phyloP scores from a whole-genome alignment of 805 yeast genomes.

The Starmera dryadoides region DNA sequence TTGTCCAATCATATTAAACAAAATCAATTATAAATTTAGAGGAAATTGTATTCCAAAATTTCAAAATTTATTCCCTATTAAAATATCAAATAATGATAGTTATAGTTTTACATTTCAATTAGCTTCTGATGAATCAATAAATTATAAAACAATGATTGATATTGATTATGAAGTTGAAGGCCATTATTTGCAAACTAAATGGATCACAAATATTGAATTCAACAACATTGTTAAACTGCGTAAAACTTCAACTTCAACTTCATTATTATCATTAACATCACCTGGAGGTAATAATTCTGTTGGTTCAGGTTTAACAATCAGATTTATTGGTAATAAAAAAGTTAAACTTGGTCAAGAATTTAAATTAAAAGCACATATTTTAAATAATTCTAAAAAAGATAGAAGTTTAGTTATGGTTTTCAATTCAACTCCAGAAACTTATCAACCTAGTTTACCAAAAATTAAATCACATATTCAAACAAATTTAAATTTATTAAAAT shows the following conservation, averaged over 20 bases:
- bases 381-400: constrained; percentile 47
- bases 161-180: constrained; percentile 21
- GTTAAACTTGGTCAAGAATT: constrained; percentile 54
- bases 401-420: constrained; percentile 45
- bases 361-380: constrained; percentile 58
- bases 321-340: constrained; percentile 56
- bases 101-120: constrained; percentile 20
- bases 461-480: constrained; percentile 16
- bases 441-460: constrained; percentile 18
- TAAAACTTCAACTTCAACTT: constrained; percentile 4
- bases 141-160: constrained; percentile 6
- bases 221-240: constrained; percentile 1
- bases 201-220: constrained; percentile 13
- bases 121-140: constrained; percentile 7
- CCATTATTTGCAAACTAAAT: constrained; percentile 14
- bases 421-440: constrained; percentile 11
- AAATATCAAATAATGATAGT: constrained; percentile 18
- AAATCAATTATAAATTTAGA: constrained; percentile 12
- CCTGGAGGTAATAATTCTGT: constrained; percentile 7
- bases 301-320: constrained; percentile 33
- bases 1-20: constrained; percentile 8
- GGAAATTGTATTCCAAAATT: constrained; percentile 15
- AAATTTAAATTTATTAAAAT: constrained; percentile 19
- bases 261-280: constrained; percentile 3
- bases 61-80: constrained; percentile 18